Evolutionary conservation across 495 filamentous ascomycete species (phyloP).

Genomic region (Cladorrhinum samala): DNA sequence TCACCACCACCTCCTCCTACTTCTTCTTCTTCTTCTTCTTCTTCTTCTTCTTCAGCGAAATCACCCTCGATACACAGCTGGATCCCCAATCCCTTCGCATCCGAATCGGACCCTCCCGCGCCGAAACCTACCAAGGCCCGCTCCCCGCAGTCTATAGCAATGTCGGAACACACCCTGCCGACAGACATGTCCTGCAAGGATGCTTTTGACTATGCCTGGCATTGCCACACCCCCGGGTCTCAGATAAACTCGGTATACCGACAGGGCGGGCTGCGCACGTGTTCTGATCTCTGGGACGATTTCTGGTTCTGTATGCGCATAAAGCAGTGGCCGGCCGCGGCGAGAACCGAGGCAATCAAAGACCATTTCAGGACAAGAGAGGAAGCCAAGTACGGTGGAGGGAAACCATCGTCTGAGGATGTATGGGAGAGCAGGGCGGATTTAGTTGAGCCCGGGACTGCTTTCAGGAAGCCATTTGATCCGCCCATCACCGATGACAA

Average conservation of each 20-base stretch:
- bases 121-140: constrained; percentile 8
- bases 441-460: constrained; percentile 37
- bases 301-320: constrained; percentile 96
- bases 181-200: constrained; percentile 79
- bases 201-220: constrained; percentile 89
- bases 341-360: constrained; percentile 53
- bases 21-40: no score
- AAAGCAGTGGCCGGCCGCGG: constrained; percentile 43
- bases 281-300: constrained; percentile 75
- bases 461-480: constrained; percentile 39
- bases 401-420: constrained; percentile 74
- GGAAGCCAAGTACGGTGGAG: constrained; percentile 64
- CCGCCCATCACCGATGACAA: constrained; percentile 54
- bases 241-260: constrained; percentile 81
- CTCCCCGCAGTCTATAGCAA: constrained; percentile 22
- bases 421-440: constrained; percentile 70
- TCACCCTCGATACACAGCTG: constrained; percentile 6
- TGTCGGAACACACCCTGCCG: constrained; percentile 60
- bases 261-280: constrained; percentile 64
- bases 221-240: constrained; percentile 88
- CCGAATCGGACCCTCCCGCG: constrained; percentile 6
- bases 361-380: constrained; percentile 64
- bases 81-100: constrained; percentile 4
- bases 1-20: constrained; percentile 7
- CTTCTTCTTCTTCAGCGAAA: no score